These are phyloP conservation scores for Cystobasidiaceae sp. DNA, from an alignment of 1,284 basidiomycete species.

Conservation along the genomic window DNA sequence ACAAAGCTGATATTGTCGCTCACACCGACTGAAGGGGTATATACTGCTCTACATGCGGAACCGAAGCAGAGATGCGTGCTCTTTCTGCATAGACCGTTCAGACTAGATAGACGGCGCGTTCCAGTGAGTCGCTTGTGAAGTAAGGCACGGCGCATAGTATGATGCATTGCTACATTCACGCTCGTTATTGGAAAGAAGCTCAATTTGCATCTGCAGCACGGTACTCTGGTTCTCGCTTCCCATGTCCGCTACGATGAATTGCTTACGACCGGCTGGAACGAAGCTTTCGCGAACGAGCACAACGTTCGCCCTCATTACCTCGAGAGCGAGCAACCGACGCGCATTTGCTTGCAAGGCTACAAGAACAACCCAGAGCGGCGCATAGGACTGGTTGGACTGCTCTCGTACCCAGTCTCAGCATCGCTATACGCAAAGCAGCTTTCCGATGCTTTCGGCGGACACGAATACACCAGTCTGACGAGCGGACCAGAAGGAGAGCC, in stretches of 20 bases:
- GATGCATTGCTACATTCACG: neutral
- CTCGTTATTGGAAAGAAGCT: neutral
- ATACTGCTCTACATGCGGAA: neutral
- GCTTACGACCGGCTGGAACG: slow-evolving; percentile 22
- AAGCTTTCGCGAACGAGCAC: slow-evolving; percentile 15
- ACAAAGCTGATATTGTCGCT: slow-evolving; percentile 11
- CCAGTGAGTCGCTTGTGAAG: neutral
- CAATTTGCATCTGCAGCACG: slow-evolving; percentile 1
- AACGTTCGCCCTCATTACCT: neutral
- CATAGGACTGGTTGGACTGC: slow-evolving; percentile 20
- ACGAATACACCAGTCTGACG: no score
- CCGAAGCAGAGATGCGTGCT: neutral
- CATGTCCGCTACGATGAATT: slow-evolving; percentile 27
- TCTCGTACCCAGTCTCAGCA: neutral
- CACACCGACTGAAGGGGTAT: slow-evolving; percentile 27
- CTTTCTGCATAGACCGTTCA: slow-evolving; percentile 25
- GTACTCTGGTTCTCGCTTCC: slow-evolving; percentile 20
- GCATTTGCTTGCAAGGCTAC: slow-evolving; percentile 20
- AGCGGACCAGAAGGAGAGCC: neutral
- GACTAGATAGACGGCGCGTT: slow-evolving; percentile 21
- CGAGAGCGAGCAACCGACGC: neutral
- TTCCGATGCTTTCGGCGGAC: slow-evolving; percentile 20
- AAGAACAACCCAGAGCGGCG: slow-evolving; percentile 24
- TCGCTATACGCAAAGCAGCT: neutral
- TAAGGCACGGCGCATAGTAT: neutral